Evolutionary conservation across 2,329 filamentous ascomycete species (phyloP), one percentile per base, ranked within the genome.

Genomic region (Leptographium lundbergii): DNA sequence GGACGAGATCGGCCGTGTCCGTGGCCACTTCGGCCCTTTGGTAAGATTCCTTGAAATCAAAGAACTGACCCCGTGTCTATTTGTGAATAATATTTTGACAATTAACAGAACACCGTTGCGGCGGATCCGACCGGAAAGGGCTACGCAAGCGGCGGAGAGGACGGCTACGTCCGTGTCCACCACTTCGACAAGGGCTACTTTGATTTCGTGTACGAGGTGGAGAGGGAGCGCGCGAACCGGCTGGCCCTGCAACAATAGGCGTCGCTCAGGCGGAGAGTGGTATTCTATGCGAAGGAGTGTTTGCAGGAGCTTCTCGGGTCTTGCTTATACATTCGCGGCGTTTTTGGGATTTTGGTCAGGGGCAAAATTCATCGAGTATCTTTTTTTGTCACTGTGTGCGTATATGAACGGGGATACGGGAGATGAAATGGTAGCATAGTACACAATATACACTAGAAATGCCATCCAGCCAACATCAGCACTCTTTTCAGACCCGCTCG

Each of bases 111-210:
- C 81, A 96, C 94, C 63, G 90, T 99, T 67, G 91, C 94, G 55
- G 89, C 89, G 60, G 89, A 96, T 74, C 94, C 94, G 34, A 87
- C 87, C 61, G 94, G 94, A 69, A 91, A 88, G 71, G 85, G 89
- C 69, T 99, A 99, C 76, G 91, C 91, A 69, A 92, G 87, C 69
- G 94, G 94, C 67, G 92, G 91, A 75, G 94, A 99, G 78, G 94
- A 99, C 75, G 94, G 94, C 69, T 99, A 99, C 77, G 92, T 99
- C 65, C 89, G 94, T 70, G 87, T 97, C 66, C 94, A 99, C 77
- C 90, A 96, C 76, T 99, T 99, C 75, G 94, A 99, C 78, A 95
- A 95, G 81, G 84, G 87, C 63, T 99, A 96, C 81, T 97, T 94
- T 73, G 94, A 99, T 75, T 99, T 99, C 78, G 84, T 88, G 80